Conservation (phyloP, 371 early-diverging fungal genomes). For the Dichotomocladium elegans region DNA sequence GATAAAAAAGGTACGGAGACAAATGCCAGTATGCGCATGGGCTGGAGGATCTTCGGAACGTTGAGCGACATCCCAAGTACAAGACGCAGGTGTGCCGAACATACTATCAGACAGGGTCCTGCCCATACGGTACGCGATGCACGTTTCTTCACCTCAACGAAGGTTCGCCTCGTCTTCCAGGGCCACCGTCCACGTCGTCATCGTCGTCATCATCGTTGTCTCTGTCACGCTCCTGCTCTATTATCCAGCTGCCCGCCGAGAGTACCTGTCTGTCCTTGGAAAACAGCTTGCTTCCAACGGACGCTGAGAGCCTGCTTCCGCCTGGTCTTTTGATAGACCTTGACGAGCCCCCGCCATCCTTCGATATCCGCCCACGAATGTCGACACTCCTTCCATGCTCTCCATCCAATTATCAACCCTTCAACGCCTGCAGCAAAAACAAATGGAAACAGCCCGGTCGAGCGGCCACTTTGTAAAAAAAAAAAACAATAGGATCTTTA, state of each 20-base stretch:
- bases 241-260: neutral
- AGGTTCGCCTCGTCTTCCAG: neutral
- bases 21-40: conserved; percentile 98
- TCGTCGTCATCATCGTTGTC: neutral
- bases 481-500: no score
- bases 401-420: no score
- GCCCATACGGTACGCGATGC: conserved; percentile 95
- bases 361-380: neutral
- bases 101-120: conserved; percentile 83
- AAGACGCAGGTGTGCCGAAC: conserved; percentile 90
- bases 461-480: no score
- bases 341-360: conserved; percentile 12
- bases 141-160: conserved; percentile 83
- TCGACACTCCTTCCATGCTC: neutral
- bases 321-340: conserved; percentile 29
- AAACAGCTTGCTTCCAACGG: conserved; percentile 17
- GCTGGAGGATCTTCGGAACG: conserved; percentile 71
- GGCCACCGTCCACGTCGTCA: neutral
- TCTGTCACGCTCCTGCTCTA: neutral
- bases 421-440: no score
- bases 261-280: neutral
- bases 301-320: conserved; percentile 34
- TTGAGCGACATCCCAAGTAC: conserved; percentile 94
- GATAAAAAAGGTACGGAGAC: conserved; percentile 64
- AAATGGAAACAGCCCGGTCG: no score